These are phyloP conservation scores for Pseudopithomyces maydicus DNA, from an alignment of 2,329 filamentous ascomycete species.

Conservation along the genomic window DNA sequence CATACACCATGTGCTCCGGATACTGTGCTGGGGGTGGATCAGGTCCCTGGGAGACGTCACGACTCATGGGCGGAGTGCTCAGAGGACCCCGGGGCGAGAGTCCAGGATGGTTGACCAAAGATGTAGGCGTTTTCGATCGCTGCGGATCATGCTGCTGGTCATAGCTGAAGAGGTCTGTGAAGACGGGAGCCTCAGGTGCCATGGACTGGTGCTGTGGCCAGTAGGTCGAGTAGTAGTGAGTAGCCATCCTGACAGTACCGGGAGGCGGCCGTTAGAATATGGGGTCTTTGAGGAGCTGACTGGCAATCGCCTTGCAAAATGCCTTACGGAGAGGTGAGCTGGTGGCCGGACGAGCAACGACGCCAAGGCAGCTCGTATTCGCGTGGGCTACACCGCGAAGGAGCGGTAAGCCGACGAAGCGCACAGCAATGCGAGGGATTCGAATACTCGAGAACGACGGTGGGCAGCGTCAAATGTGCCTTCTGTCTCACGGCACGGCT, in stretches of 20 bases:
- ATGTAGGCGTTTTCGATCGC: constrained; percentile 42
- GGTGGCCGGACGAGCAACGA: constrained; percentile 26
- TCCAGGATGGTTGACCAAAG: constrained; percentile 40
- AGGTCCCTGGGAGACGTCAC: constrained; percentile 37
- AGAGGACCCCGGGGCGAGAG: constrained; percentile 39
- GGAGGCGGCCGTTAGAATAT: constrained; percentile 22
- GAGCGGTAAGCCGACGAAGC: constrained; percentile 27
- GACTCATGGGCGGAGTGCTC: constrained; percentile 40
- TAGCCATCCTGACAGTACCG: constrained; percentile 37
- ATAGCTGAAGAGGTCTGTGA: constrained; percentile 25
- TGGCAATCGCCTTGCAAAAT: constrained; percentile 33
- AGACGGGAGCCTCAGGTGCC: constrained; percentile 24
- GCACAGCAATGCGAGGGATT: constrained; percentile 29
- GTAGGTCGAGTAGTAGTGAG: constrained; percentile 27
- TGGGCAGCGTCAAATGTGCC: constrained; percentile 34
- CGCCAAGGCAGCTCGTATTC: constrained; percentile 25
- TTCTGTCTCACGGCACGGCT: constrained; percentile 10
- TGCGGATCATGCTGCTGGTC: constrained; percentile 26
- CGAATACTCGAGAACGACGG: constrained; percentile 33
- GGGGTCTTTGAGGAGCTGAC: constrained; percentile 24
- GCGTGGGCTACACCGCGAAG: constrained; percentile 18
- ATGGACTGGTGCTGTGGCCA: constrained; percentile 15
- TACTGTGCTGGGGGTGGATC: constrained; percentile 30
- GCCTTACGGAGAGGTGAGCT: constrained; percentile 28
- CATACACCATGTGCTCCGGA: constrained; percentile 38